Conservation (phyloP, 306 rosid genomes). For the Corylus heterophylla region DNA sequence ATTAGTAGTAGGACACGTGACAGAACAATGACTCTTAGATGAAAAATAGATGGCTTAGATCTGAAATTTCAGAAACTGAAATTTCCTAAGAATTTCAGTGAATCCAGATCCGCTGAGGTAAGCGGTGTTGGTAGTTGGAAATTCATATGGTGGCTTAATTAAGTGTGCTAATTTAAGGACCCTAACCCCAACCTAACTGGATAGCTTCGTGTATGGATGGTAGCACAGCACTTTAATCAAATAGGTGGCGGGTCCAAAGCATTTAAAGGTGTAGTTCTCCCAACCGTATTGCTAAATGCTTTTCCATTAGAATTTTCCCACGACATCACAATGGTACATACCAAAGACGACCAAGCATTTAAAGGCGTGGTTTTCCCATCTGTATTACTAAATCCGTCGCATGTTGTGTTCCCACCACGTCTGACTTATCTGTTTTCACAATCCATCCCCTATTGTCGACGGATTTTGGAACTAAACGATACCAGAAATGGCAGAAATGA, state of each 20-base stretch:
- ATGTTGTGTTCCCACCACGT: background rate
- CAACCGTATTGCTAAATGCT: background rate
- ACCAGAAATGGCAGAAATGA: background rate
- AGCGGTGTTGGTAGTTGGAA: background rate
- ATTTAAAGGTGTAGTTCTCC: background rate
- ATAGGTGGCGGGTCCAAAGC: background rate
- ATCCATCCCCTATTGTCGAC: background rate
- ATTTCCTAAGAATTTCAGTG: too few species aligned
- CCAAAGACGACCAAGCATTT: background rate
- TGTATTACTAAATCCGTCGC: background rate
- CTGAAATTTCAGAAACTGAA: too few species aligned
- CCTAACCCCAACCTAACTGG: background rate
- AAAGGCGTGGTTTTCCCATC: background rate
- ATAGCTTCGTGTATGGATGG: background rate
- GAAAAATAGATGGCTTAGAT: too few species aligned
- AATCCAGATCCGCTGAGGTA: too few species aligned
- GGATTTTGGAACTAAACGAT: background rate
- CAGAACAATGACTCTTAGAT: too few species aligned
- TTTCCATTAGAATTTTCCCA: too few species aligned
- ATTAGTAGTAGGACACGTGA: too few species aligned
- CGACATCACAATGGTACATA: too few species aligned
- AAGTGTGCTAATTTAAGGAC: background rate
- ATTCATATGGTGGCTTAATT: background rate
- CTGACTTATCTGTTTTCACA: too few species aligned
- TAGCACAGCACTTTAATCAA: background rate